Base-by-base conservation (phyloP, 495 filamentous ascomycete species). In the Hyaloscypha hepaticicola region DNA sequence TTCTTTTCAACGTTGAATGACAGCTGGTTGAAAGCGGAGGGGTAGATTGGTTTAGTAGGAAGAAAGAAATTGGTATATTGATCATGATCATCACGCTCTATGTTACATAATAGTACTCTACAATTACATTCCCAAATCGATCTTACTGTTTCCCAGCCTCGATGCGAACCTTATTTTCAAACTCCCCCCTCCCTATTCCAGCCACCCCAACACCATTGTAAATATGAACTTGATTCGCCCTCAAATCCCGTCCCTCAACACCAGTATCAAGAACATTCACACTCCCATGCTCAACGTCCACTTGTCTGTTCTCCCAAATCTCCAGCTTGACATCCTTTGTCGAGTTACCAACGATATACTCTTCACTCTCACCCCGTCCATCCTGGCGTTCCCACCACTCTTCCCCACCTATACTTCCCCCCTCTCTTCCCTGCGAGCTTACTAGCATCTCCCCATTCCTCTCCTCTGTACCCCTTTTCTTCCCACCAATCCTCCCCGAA, bases 251-350 rank as follows among this genome's bases (percentile, higher is more conserved):
- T n/a, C 45, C 31, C 22, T n/a, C 21, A 12, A 2, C 31, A 28
- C 22, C 31, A 22, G 2, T 14, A 16, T 25, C 55, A 33, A 29
- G 21, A 7, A 11, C 34, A 6, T 60, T 63, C 60, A 63, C 56
- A 61, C 66, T 68, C 8, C 66, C 66, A 19, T 28, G 49, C 29
- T 64, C 64, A 27, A 70, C 55, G 58, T 66, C 68, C 16, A 66
- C 55, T 41, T 66, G 59, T 41, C 58, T 60, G 14, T 49, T 60
- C 49, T 66, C 60, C 68, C 64, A 70, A 48, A 70, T 66, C 38
- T 70, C 56, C 26, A 70, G 27, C 28, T 64, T 60, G 14, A 61
- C 59, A 29, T 66, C 28, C 24, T 58, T 27, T 29, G 12, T 31
- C n/a, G 14, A 38, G 0, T n/a, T 29, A 6, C 14, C 31, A 22